Conservation (phyloP, 192 early-diverging fungal species). For the Chytriomyces confervae region DNA sequence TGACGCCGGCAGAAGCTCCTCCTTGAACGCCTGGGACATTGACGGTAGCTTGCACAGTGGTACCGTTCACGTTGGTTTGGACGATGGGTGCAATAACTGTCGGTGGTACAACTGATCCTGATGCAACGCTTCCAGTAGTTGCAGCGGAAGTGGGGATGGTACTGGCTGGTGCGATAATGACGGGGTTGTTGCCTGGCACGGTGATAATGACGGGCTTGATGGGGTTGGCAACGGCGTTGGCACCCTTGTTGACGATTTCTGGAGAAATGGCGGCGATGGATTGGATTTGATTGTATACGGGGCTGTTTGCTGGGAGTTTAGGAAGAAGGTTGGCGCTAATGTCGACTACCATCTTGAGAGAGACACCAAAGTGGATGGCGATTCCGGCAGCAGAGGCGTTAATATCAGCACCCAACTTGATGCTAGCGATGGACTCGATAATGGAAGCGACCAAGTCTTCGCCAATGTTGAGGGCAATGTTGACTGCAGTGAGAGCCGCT, state of each 20-base stretch:
- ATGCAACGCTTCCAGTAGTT: background rate
- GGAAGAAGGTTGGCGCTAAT: background rate
- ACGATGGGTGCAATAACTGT: background rate
- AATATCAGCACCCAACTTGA: background rate
- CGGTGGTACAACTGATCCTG: background rate
- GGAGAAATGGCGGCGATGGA: background rate
- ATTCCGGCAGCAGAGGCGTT: background rate
- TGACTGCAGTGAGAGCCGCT: background rate
- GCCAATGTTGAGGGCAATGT: background rate
- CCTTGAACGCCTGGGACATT: background rate
- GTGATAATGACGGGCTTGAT: background rate
- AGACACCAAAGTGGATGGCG: background rate
- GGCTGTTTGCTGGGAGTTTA: background rate
- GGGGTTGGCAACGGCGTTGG: background rate
- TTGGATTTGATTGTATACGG: constrained; percentile 1
- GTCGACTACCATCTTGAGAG: background rate
- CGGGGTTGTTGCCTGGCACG: background rate
- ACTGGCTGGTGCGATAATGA: background rate
- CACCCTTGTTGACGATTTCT: background rate
- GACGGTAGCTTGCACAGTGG: background rate
- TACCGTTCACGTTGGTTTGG: background rate
- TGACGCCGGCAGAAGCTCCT: background rate
- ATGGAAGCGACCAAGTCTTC: background rate
- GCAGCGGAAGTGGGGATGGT: background rate
- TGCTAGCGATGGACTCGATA: background rate